phyloP scores from a whole-genome alignment of 768 basidiomycete genomes.

The Serendipita vermifera region DNA sequence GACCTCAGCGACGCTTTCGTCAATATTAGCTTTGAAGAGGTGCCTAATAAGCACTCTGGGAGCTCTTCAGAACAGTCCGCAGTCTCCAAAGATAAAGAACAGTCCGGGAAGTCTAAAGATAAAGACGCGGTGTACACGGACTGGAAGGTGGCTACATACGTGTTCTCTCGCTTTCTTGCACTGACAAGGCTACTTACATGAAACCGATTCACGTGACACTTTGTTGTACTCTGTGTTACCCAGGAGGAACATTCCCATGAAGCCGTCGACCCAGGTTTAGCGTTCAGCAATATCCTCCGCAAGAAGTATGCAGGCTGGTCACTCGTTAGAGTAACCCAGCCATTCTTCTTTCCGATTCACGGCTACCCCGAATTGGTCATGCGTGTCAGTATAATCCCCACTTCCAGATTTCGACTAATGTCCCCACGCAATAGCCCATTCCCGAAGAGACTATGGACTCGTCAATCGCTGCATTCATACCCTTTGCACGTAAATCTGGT shows the following conservation, averaged over 20 bases:
- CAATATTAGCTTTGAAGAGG: slow-evolving; percentile 32
- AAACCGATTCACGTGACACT: slow-evolving; percentile 12
- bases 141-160: not conserved
- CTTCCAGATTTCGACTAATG: not conserved
- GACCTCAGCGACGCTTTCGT: slow-evolving; percentile 31
- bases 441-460: slow-evolving; percentile 13
- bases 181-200: slow-evolving; percentile 35
- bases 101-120: not conserved
- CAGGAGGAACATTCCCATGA: slow-evolving; percentile 10
- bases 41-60: slow-evolving; percentile 10
- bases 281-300: slow-evolving; percentile 36
- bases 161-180: not conserved
- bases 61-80: not conserved
- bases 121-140: slow-evolving; percentile 3
- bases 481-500: slow-evolving; percentile 30
- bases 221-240: not conserved
- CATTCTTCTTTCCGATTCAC: slow-evolving; percentile 35
- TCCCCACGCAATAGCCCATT: slow-evolving; percentile 35
- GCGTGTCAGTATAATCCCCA: not conserved
- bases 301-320: slow-evolving; percentile 51
- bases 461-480: slow-evolving; percentile 30
- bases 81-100: slow-evolving; percentile 7
- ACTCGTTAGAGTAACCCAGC: slow-evolving; percentile 37
- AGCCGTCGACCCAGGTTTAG: not conserved
- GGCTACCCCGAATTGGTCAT: slow-evolving; percentile 34